Base-by-base conservation (phyloP, 169 alveolate genomes). In the Perkinsus chesapeaki region DNA sequence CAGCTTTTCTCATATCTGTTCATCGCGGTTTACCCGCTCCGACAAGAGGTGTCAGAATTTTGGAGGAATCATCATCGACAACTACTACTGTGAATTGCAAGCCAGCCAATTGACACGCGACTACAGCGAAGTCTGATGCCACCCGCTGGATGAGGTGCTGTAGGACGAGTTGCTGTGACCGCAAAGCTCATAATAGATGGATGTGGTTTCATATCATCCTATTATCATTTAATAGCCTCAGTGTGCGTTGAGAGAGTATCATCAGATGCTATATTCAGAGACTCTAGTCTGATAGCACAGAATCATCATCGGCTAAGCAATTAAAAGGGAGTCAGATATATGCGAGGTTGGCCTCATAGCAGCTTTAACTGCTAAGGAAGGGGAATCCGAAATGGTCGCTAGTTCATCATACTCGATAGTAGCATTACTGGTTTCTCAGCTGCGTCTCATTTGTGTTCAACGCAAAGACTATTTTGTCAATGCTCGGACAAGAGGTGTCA, bases 401-500 rank as follows among this genome's bases (percentile, higher is more conserved):
- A 60, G 82, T 5, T 60, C 82, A 60, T 60, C 82, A 60, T 60
- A 7, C 82, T 60, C 82, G n/a, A 23, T 23, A 60, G 27, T 60
- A 12, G 31, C 82, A 60, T 20, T 60, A 23, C 82, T 60, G 82
- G 82, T 34, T 47, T 10, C 72, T 60, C 82, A 60, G 82, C 82
- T 5, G 23, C 82, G 82, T 60, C 82, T 60, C 82, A 60, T 60
- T 60, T 60, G 82, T 60, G 82, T 60, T 60, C 82, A 60, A 34
- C 82, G 82, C 82, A 60, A 27, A 16, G 82, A 60, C 82, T 12
- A 27, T 60, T 7, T 16, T 27, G 82, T 60, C 82, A 20, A 34
- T 60, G 82, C 82, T 60, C 82, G 82, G 82, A 60, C 82, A 60
- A 60, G 82, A 60, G 82, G 82, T 60, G 82, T 60, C 82, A 60